Base-by-base conservation (phyloP, 225 moss, liverwort and hornwort species). In the Climacium dendroides region DNA sequence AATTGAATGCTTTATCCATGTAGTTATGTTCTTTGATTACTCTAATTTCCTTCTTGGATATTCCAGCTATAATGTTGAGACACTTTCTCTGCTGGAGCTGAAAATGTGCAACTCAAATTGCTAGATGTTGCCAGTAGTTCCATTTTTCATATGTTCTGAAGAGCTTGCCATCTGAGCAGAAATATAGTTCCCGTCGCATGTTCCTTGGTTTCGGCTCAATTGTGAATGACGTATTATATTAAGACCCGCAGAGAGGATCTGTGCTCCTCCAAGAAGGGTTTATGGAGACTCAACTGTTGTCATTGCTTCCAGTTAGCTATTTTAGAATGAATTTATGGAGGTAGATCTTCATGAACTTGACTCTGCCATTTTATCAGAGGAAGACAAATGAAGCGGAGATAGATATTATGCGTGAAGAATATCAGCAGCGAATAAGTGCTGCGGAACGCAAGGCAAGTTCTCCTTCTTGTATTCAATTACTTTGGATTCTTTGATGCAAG, bases 361-460 rank as follows among this genome's bases (percentile, higher is more conserved):
- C 79, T 79, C 63, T 90, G 74, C 83, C 77, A 83, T 85, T 87
- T 77, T 84, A 85, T 77, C 95, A 99, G 99, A 94, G 85, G 63
- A 99, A 94, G 92, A 79, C 96, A 81, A 96, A 87, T 88, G 96
- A 94, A 91, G 91, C 92, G 83, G 99, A 99, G 62, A 69, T 94
- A 70, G 99, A 97, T 83, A 86, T 94, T 62, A 89, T 99, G 91
- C 97, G 99, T 84, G 97, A 99, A 91, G 99, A 99, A 90, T 99
- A 95, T 90, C 99, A 97, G 88, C 99, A 99, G 90, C 96, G 99
- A 35, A 94, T 99, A 89, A 96, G 94, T 90, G 88, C 99, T 90
- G 97, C 99, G 85, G 99, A 99, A 89, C 94, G 99, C 75, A 97
- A 99, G 99, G 98, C 93, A 94, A 89, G 90, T 86, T 64, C 47